Percentiles rank a stretch among this genome's conserved stretches.
phyloP scores from a whole-genome alignment of 2,329 filamentous ascomycete species.

The Trichoderma koningiopsis region DNA sequence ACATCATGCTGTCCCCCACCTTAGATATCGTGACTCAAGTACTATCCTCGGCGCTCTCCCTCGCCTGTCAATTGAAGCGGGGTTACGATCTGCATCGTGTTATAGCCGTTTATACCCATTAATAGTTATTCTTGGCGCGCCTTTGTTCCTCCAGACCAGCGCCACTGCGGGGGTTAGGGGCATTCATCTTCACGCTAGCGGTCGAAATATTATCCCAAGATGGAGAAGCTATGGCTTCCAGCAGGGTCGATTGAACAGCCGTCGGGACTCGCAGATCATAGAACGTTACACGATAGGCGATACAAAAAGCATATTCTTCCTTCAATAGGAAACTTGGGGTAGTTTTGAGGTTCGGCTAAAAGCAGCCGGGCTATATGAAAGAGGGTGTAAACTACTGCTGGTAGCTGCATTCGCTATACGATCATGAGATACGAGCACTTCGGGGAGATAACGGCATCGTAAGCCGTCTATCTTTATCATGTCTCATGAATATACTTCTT shows the following conservation, averaged over 20 bases:
- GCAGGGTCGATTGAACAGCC: background rate
- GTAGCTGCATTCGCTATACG: background rate
- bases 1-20: slow-evolving; percentile 15
- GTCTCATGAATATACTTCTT: background rate
- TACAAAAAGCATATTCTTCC: background rate
- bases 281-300: slow-evolving; percentile 16
- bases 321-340: background rate
- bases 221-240: background rate
- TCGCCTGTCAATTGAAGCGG: slow-evolving; percentile 6
- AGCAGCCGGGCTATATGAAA: background rate
- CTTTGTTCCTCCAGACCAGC: background rate
- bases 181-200: background rate
- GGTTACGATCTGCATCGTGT: slow-evolving; percentile 18
- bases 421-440: background rate
- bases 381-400: background rate
- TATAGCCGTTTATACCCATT: background rate
- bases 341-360: slow-evolving; percentile 12
- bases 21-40: background rate
- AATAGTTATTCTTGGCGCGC: background rate
- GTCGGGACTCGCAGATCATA: slow-evolving; percentile 7
- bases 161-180: slow-evolving; percentile 19
- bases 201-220: background rate
- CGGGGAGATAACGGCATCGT: slow-evolving; percentile 11
- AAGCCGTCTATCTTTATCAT: background rate
- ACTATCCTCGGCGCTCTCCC: background rate